These are phyloP conservation scores for Trichosporon asahii DNA, from an alignment of 1,284 basidiomycete genomes.

Conservation along the genomic window DNA sequence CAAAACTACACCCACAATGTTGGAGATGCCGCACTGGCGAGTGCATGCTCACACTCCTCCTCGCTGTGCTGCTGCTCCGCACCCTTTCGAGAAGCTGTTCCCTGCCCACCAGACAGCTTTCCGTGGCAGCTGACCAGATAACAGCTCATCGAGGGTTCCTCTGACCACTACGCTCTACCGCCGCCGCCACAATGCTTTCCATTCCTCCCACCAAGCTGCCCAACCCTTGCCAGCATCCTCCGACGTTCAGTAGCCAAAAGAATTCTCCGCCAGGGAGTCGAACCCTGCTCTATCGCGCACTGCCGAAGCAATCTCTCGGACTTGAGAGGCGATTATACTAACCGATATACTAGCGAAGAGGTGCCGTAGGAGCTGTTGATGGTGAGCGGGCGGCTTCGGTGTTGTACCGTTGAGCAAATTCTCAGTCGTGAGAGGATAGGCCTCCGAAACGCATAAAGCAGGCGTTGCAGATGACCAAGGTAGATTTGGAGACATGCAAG, in stretches of 20 bases:
- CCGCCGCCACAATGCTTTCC: neutral
- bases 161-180: no score
- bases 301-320: neutral
- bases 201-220: neutral
- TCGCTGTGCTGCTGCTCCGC: no score
- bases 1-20: no score
- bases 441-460: no score
- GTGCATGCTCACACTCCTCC: no score
- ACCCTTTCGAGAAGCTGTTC: no score
- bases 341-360: slow-evolving; percentile 9
- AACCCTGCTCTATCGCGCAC: slow-evolving; percentile 4
- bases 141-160: no score
- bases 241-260: neutral
- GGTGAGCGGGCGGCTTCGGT: neutral
- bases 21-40: no score
- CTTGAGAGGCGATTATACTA: slow-evolving; percentile 8
- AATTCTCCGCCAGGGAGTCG: slow-evolving; percentile 8
- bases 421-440: neutral
- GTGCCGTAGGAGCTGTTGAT: neutral
- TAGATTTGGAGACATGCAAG: neutral
- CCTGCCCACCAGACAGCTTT: no score
- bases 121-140: no score
- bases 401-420: neutral
- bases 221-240: neutral
- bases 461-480: no score